A percentile compares a stretch with the other conserved stretches of the same genome.
These are phyloP conservation scores for Perkinsela sp. DNA, from an alignment of 208 protist genomes.

Conservation along the genomic window DNA sequence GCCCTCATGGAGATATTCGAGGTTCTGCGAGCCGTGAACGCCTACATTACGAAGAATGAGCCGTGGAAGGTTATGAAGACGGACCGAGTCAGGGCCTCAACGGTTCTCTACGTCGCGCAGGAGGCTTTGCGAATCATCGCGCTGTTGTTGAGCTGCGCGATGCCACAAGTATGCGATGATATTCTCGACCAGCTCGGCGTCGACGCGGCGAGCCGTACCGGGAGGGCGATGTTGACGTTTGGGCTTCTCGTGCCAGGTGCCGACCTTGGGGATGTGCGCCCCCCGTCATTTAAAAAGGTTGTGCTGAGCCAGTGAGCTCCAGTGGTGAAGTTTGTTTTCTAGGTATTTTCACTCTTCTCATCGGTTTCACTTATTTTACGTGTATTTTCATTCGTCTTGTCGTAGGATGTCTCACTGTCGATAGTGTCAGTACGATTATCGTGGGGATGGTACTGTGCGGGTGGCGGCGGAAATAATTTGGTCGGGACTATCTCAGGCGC, in stretches of 20 bases:
- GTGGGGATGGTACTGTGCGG: no score
- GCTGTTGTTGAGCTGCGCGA: slow-evolving; percentile 42
- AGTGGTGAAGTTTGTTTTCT: no score
- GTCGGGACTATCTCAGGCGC: no score
- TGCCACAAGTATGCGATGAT: slow-evolving; percentile 30
- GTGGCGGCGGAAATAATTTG: no score
- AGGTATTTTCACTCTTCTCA: no score
- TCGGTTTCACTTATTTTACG: no score
- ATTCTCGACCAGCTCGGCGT: slow-evolving; percentile 61
- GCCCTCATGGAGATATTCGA: slow-evolving; percentile 51
- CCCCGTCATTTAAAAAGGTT: background rate
- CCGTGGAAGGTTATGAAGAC: slow-evolving; percentile 68
- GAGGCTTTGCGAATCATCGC: slow-evolving; percentile 51
- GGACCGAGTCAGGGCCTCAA: slow-evolving; percentile 26
- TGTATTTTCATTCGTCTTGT: no score
- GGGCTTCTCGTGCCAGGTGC: slow-evolving; percentile 23
- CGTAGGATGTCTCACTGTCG: no score
- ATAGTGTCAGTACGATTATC: no score
- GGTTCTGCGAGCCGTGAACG: slow-evolving; percentile 45
- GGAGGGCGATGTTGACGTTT: slow-evolving; percentile 21
- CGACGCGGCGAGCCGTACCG: slow-evolving; percentile 13
- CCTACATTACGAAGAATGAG: slow-evolving; percentile 56
- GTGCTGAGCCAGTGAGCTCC: no score
- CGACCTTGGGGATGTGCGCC: slow-evolving; percentile 11
- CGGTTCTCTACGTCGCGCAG: slow-evolving; percentile 57